Base-by-base conservation (phyloP, 1,284 basidiomycete genomes). In the Hemileia vastatrix region DNA sequence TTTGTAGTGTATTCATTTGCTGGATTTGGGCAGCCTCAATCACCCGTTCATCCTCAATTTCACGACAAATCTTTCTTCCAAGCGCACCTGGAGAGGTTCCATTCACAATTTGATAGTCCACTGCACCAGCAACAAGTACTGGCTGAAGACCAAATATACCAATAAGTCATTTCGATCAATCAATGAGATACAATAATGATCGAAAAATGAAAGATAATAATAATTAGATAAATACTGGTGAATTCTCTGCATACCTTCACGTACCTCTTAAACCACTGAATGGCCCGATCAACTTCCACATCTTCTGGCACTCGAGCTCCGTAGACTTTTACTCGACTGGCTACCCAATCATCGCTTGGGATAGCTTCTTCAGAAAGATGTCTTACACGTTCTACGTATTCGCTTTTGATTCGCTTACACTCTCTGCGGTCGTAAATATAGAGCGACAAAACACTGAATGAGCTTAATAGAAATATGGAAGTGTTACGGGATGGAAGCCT, bases 361-460 rank as follows among this genome's bases (percentile, higher is more conserved):
- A 75, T 65, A 9, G 67, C 64, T 8, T 67, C 67, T 36, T 69
- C 66, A n/a, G 70, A 68, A 45, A 76, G 70, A 32, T 72, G 70
- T 44, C 67, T 63, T 47, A 76, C 70, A 43, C 70, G 70, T 53
- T 73, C 68, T 24, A 68, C 67, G 68, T 75, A 76, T 47, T 71
- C 70, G 43, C 70, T 44, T 3, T 65, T 63, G 57, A 76, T 69
- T 45, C 67, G 62, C 24, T 70, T 66, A 66, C 72, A 73, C 55
- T 76, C 67, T 21, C 66, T 63, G n/a, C 75, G 70, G 61, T 76
- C 75, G 53, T 76, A 72, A 54, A 71, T 68, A 64, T 74, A 76
- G 45, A 74, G 63, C 15, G 70, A 69, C 11, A 71, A 66, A 53
- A 76, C 54, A 4, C 72, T 67, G 32, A 56, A 60, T 31, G 71